Conservation (phyloP, 208 protist species). For the Perkinsela sp. region DNA sequence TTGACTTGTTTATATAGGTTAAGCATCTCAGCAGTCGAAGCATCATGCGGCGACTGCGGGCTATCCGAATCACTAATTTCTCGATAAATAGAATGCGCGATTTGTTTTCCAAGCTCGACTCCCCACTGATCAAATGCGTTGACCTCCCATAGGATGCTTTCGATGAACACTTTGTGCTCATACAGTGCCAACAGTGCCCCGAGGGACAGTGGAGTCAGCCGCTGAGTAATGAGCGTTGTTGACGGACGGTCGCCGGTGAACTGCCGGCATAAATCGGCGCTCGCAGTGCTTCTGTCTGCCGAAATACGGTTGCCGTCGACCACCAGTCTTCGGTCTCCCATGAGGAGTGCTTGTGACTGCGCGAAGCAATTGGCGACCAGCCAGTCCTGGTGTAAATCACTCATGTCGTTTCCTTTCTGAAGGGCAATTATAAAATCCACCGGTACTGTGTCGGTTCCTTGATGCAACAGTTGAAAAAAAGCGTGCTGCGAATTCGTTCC, state of each 20-base stretch:
- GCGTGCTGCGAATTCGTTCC: conserved; percentile 70
- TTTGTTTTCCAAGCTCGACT: conserved; percentile 85
- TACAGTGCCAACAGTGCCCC: conserved; percentile 85
- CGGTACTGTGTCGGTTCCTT: conserved; percentile 82
- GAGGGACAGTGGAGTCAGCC: conserved; percentile 63
- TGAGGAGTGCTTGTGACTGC: conserved; percentile 87
- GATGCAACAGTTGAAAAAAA: conserved; percentile 89
- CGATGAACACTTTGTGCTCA: conserved; percentile 87
- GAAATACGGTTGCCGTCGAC: conserved; percentile 7
- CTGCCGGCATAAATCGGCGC: conserved; percentile 34
- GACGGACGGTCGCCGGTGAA: conserved; percentile 78
- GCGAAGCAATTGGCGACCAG: conserved; percentile 86
- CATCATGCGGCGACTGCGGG: conserved; percentile 43
- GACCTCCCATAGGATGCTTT: conserved; percentile 86
- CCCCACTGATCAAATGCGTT: conserved; percentile 90
- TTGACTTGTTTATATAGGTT: conserved; percentile 57
- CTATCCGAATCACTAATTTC: conserved; percentile 22
- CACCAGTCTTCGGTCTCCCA: conserved; percentile 9
- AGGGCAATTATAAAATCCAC: conserved; percentile 78
- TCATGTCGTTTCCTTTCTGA: conserved; percentile 56
- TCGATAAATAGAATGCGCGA: conserved; percentile 78
- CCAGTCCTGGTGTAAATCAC: conserved; percentile 65
- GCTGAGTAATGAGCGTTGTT: conserved; percentile 76
- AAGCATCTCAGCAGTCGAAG: conserved; percentile 77
- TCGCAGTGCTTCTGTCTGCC: conserved; percentile 11